Conservation (phyloP, 108 stramenopile genomes). For the Nitzschia sp. region DNA sequence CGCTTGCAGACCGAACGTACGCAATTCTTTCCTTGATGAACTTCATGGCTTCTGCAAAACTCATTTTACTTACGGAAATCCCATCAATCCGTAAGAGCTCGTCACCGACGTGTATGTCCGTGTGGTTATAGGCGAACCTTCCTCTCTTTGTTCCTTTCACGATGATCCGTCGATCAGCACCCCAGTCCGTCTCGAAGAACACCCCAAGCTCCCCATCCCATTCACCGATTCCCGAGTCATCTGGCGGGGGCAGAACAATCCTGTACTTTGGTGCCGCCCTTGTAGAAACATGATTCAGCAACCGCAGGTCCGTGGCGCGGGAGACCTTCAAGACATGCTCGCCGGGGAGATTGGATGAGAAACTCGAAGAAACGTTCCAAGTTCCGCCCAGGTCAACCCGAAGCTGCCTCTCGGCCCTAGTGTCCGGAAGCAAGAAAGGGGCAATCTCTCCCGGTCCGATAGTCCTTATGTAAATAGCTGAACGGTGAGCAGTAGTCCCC, state of each 20-base stretch:
- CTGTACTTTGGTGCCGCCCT: conserved; percentile 81
- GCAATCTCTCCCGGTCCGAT: conserved; percentile 53
- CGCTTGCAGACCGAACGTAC: conserved; percentile 14
- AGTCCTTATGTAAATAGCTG: conserved; percentile 68
- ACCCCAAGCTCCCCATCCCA: conserved; percentile 89
- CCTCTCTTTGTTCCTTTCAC: conserved; percentile 90
- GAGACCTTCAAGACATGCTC: conserved; percentile 60
- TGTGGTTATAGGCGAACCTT: conserved; percentile 77
- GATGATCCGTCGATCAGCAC: conserved; percentile 74
- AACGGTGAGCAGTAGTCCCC: conserved; percentile 75
- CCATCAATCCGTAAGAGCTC: conserved; percentile 87
- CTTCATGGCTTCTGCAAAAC: conserved; percentile 90
- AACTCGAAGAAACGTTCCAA: conserved; percentile 75
- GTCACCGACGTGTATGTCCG: conserved; percentile 91
- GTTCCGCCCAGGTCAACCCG: conserved; percentile 67
- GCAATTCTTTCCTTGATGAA: conserved; percentile 53
- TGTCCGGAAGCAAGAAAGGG: conserved; percentile 84
- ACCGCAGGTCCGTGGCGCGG: conserved; percentile 60
- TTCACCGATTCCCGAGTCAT: conserved; percentile 19
- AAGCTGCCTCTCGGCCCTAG: conserved; percentile 73
- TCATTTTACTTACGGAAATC: conserved; percentile 51
- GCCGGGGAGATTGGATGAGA: conserved; percentile 68
- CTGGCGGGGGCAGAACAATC: conserved; percentile 68
- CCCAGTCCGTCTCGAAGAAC: conserved; percentile 96
- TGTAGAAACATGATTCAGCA: conserved; percentile 70